Percentiles rank a stretch among this genome's conserved stretches.
Conservation (phyloP, 495 filamentous ascomycete genomes). For the Neurospora sp. region DNA sequence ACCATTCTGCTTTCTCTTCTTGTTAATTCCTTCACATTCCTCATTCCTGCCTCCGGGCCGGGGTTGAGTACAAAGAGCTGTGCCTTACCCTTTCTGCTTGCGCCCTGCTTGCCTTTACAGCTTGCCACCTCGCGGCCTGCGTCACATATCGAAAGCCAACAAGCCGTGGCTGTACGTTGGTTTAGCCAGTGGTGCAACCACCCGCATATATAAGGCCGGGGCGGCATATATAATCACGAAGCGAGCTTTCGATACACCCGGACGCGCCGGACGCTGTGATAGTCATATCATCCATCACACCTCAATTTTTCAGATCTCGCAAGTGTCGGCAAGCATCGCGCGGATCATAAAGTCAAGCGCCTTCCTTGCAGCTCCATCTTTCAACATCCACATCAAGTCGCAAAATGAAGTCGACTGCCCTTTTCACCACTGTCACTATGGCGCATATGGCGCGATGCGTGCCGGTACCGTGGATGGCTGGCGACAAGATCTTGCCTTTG, state of each 20-base stretch:
- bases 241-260: neutral
- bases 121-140: neutral
- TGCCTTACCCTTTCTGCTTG: neutral
- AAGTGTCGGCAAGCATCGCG: neutral
- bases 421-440: conserved; percentile 9
- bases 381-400: neutral
- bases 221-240: neutral
- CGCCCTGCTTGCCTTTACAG: neutral
- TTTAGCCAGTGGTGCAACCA: neutral
- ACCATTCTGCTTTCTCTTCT: neutral
- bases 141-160: neutral
- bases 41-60: neutral
- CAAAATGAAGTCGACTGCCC: conserved; percentile 11
- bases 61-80: neutral
- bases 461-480: conserved; percentile 2
- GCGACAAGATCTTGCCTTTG: neutral
- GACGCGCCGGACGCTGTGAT: neutral
- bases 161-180: neutral
- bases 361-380: neutral
- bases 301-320: neutral
- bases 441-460: conserved; percentile 11
- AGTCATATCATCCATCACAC: neutral
- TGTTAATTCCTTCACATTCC: neutral
- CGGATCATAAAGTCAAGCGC: neutral
- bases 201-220: neutral